These are phyloP conservation scores for Berkeleyomyces basicola DNA, from an alignment of 2,329 filamentous ascomycete species.

Conservation along the genomic window DNA sequence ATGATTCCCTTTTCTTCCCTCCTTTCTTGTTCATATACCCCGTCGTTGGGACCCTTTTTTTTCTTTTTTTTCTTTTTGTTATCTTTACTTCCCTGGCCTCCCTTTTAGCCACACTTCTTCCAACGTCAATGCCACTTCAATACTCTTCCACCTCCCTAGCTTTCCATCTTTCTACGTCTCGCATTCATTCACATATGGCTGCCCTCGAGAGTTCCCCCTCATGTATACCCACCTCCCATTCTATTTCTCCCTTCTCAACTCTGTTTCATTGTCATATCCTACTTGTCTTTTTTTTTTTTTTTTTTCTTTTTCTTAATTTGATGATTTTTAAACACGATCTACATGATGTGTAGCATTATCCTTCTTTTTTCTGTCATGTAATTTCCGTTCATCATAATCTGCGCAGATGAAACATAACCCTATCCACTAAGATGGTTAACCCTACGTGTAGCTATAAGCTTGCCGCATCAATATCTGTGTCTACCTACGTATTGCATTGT, in stretches of 20 bases:
- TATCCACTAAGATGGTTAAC: neutral
- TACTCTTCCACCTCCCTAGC: neutral
- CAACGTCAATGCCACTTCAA: neutral
- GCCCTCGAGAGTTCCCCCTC: neutral
- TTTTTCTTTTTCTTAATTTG: neutral
- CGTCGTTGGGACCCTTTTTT: conserved; percentile 6
- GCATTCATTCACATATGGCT: neutral
- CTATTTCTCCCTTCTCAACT: neutral
- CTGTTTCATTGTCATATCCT: neutral
- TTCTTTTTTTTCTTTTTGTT: neutral
- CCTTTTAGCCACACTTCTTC: neutral
- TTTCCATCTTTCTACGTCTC: neutral
- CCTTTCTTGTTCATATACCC: conserved; percentile 13
- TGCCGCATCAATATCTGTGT: too few species aligned
- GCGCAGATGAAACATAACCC: neutral
- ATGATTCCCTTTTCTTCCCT: conserved; percentile 1
- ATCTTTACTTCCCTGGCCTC: too few species aligned
- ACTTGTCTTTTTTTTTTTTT: neutral
- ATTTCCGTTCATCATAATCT: neutral
- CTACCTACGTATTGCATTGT: too few species aligned
- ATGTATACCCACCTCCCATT: neutral
- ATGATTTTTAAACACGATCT: neutral
- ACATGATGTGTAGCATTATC: too few species aligned
- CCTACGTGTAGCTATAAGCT: neutral
- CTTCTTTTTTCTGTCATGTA: neutral